Percentiles rank a stretch among this genome's conserved stretches.
Evolutionary conservation across 305 asterid species (phyloP).

Genomic region (Fraxinus latifolia): DNA sequence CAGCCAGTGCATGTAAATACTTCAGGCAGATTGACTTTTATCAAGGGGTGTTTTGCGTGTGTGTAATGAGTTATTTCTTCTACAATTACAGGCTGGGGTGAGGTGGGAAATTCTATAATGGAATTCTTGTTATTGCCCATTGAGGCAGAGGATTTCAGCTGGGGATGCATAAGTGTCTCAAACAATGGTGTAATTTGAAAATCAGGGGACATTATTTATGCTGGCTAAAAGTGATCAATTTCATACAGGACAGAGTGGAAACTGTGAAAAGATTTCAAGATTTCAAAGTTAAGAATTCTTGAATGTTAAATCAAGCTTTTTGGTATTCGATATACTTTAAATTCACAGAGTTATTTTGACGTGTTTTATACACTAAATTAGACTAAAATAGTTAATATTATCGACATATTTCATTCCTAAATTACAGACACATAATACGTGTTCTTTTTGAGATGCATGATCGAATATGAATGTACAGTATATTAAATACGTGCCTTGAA

Average conservation of each 20-base stretch:
- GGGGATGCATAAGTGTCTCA: not conserved
- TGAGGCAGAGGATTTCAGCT: slow-evolving; percentile 31
- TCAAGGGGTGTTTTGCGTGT: slow-evolving; percentile 69
- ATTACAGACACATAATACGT: not conserved
- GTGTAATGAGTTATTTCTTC: slow-evolving; percentile 50
- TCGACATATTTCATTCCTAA: not conserved
- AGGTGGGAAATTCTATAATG: slow-evolving; percentile 41
- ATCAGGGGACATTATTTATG: slow-evolving; percentile 38
- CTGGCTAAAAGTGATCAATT: slow-evolving; percentile 25
- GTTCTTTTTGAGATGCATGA: not conserved
- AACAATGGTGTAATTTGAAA: slow-evolving; percentile 17
- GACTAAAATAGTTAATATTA: not conserved
- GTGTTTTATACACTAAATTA: not conserved
- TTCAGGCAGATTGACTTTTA: slow-evolving; percentile 38
- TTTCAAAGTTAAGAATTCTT: not conserved
- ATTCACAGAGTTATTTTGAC: not conserved
- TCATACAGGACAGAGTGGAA: slow-evolving; percentile 11
- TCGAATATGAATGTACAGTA: not conserved
- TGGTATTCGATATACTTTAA: not conserved
- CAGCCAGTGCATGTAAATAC: slow-evolving; percentile 67
- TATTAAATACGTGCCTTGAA: not conserved
- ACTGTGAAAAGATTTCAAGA: not conserved
- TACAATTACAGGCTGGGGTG: slow-evolving; percentile 34
- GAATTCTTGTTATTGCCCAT: not conserved
- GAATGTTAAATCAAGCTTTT: not conserved